phyloP scores from a whole-genome alignment of 2,329 filamentous ascomycete species.

The Kalmusia sp. region DNA sequence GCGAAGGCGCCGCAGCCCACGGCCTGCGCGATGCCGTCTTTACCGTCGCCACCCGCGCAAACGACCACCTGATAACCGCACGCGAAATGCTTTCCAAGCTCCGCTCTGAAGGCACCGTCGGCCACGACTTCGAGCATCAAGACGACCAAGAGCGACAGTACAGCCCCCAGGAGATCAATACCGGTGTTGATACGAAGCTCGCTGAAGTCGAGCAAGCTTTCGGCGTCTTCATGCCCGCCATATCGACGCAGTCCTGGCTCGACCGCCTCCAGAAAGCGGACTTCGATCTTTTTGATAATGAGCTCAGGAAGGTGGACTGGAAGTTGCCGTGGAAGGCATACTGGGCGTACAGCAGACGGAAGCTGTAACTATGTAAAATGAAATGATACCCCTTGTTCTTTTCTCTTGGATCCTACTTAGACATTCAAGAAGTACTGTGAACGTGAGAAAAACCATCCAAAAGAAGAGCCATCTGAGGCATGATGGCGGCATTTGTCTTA shows the following conservation, averaged over 20 bases:
- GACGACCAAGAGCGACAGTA: slow-evolving; percentile 74
- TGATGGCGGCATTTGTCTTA: no score
- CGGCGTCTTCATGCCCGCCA: slow-evolving; percentile 79
- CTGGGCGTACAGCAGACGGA: slow-evolving; percentile 63
- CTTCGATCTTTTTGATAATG: slow-evolving; percentile 79
- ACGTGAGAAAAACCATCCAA: no score
- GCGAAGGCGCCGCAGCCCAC: slow-evolving; percentile 76
- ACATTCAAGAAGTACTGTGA: no score
- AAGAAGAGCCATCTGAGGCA: no score
- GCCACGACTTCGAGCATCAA: slow-evolving; percentile 88
- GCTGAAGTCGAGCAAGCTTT: slow-evolving; percentile 72
- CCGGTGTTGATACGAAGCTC: slow-evolving; percentile 45
- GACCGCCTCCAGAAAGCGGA: slow-evolving; percentile 78
- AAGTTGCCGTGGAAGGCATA: slow-evolving; percentile 82
- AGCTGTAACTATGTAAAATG: slow-evolving; percentile 43
- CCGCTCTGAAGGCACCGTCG: slow-evolving; percentile 73
- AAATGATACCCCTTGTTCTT: slow-evolving; percentile 12
- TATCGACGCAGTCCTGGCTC: slow-evolving; percentile 81
- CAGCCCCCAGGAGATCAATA: slow-evolving; percentile 44
- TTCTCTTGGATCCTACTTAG: no score
- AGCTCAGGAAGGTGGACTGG: slow-evolving; percentile 74
- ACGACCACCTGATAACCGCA: slow-evolving; percentile 94
- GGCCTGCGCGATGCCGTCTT: slow-evolving; percentile 92
- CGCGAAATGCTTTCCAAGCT: slow-evolving; percentile 88
- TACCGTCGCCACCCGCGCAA: slow-evolving; percentile 87